Evolutionary conservation across 1,284 basidiomycete genomes (phyloP), one percentile per base, ranked within the genome.

Genomic region (Tranzscheliella williamsii): DNA sequence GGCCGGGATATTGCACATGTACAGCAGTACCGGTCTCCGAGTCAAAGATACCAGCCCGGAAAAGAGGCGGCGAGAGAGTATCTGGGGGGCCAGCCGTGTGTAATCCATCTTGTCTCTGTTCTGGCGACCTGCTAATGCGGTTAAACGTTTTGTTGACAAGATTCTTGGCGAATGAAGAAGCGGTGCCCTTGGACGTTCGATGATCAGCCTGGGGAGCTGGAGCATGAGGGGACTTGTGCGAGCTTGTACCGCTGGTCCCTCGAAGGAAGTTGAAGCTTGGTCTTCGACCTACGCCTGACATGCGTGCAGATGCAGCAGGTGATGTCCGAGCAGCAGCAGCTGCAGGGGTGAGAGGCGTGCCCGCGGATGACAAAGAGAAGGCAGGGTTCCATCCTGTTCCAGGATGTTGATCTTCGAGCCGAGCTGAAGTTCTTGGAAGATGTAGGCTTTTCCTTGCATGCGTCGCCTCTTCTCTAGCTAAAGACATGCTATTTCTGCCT

Each of bases 201-300:
- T 42, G 45, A 21, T 53, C 56, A 13, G 34, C 41, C n/a, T 44
- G 49, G 22, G 21, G 29, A 18, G 9, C 27, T n/a, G 27, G n/a
- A 29, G 27, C 9, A 29, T 34, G 16, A 53, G 48, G 30, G 40
- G 18, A 4, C 41, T 46, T 16, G 48, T 44, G 36, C 27, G 45
- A 52, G 45, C 50, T 54, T 26, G 37, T 43, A 12, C 46, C 49
- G 23, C 55, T 64, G 4, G 42, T 29, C 12, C 51, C 46, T 4
- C 51, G 54, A 42, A 64, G 29, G 26, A 60, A 58, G 39, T 47
- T 60, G 44, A 64, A 47, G 27, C 54, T 64, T 4, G 61, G 48
- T 11, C 47, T 34, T 32, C 33, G 43, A 5, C 34, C 50, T 2
- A 30, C 41, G 11, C 9, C 9, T n/a, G 27, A 29, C 11, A 11